Evolutionary conservation across 257 asterid genomes (phyloP).

Genomic region (Fraxinus pennsylvanica): DNA sequence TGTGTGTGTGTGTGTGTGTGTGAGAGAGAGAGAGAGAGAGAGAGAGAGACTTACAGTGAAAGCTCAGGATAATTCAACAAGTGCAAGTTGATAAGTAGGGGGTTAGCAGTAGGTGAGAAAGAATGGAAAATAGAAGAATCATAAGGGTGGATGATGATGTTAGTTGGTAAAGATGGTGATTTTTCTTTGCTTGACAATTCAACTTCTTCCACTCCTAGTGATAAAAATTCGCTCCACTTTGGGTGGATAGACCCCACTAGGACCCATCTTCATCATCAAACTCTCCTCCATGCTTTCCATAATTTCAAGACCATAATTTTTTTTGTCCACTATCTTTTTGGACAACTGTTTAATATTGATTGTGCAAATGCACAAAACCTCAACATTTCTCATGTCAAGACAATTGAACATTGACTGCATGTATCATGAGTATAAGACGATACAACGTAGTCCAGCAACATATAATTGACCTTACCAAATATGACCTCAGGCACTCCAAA

Average conservation of each 20-base stretch:
- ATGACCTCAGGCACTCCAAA: conserved; percentile 16
- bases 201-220: conserved; percentile 46
- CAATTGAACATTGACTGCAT: not conserved
- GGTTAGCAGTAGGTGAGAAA: conserved; percentile 44
- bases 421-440: not conserved
- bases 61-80: not conserved
- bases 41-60: conserved; percentile 7
- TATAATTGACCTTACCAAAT: not conserved
- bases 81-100: conserved; percentile 23
- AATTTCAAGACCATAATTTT: conserved; percentile 14
- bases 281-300: conserved; percentile 24
- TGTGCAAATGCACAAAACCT: not conserved
- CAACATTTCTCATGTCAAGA: not conserved
- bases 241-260: conserved; percentile 43
- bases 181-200: conserved; percentile 60
- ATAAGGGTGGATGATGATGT: conserved; percentile 28
- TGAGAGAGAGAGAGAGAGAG: conserved; percentile 19
- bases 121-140: conserved; percentile 25
- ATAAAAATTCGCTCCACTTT: conserved; percentile 46
- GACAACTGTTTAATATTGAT: conserved; percentile 18
- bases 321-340: conserved; percentile 21
- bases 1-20: too few relatives aligned
- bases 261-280: conserved; percentile 30
- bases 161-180: conserved; percentile 44
- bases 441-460: not conserved